Conservation (phyloP, 345 rosid species). For the Citrus cavaleriei region DNA sequence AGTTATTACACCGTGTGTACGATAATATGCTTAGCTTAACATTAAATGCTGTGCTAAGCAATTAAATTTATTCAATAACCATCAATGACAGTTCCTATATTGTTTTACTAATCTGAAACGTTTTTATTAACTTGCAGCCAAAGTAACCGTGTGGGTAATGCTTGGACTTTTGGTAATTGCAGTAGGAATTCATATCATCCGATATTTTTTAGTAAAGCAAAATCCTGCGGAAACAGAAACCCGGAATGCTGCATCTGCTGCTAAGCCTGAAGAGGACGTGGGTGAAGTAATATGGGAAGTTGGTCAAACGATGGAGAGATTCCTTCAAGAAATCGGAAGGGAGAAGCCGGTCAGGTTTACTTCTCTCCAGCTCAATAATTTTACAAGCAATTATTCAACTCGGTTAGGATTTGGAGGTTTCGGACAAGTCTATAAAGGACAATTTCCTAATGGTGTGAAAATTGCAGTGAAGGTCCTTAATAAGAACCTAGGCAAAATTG, state of each 20-base stretch:
- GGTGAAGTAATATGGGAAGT: neutral
- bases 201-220: neutral
- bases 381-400: conserved; percentile 6
- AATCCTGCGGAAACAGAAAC: too few species aligned
- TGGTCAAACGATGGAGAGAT: conserved; percentile 12
- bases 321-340: conserved; percentile 7
- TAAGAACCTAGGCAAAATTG: neutral
- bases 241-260: neutral
- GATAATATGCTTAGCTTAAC: too few species aligned
- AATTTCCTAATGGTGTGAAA: conserved; percentile 7
- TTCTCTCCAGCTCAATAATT: conserved; percentile 8
- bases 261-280: neutral
- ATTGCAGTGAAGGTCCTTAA: conserved; percentile 14
- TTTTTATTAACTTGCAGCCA: neutral
- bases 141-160: neutral
- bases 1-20: too few species aligned
- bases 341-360: conserved; percentile 19
- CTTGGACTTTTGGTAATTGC: neutral
- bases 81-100: neutral
- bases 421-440: conserved; percentile 10
- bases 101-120: neutral
- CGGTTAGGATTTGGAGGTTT: conserved; percentile 14
- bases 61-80: too few species aligned
- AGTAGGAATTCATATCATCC: neutral
- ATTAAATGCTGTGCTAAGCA: too few species aligned